Evolutionary conservation across 257 asterid genomes (phyloP), one percentile per base, ranked within the genome.

Genomic region (Solanum sejunctum): DNA sequence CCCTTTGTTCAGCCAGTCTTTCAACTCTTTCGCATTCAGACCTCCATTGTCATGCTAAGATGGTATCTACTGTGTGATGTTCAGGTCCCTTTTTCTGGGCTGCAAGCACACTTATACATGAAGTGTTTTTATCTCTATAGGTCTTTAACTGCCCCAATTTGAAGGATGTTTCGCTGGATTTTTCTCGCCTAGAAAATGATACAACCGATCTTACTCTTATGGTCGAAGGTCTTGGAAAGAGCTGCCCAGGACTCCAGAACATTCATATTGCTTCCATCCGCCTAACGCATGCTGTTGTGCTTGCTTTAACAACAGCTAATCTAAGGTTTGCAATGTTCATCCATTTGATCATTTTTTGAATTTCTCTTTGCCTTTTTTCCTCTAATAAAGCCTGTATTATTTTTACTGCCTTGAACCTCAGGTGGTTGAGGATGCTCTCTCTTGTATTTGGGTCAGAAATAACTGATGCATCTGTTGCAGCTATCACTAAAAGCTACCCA

Each of bases 401-500:
- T 85, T 47, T 20, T 17, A 32, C 58, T 83, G 20, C 83, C 72
- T 67, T 81, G 13, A 26, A 82, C 47, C 86, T 75, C 91, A 97
- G 99, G 92, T 92, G 89, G 61, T 83, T 97, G 92, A 92, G 95
- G 8, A 92, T 95, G 99, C 99, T 97, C 54, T 97, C 99, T 83
- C 99, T 97, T 86, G 92, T 97, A 55, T 94, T 95, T 83, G 99
- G 99, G 57, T 92, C 94, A 49, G 99, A 92, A 85, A 90, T 97
- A 79, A 97, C 95, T 63, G 99, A 95, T 92, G 99, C 98, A 87
- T 95, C 99, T 36, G 98, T 97, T 56, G 99, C 98, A 56, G 98
- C 99, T 83, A 93, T 97, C 83, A 90, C 97, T 87, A 93, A 96
- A 57, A 91, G 94, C 85, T 97, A 95, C 88, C 84, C 98, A 61